phyloP scores from a whole-genome alignment of 2,329 filamentous ascomycete species.

The Clonostachys sp. region DNA sequence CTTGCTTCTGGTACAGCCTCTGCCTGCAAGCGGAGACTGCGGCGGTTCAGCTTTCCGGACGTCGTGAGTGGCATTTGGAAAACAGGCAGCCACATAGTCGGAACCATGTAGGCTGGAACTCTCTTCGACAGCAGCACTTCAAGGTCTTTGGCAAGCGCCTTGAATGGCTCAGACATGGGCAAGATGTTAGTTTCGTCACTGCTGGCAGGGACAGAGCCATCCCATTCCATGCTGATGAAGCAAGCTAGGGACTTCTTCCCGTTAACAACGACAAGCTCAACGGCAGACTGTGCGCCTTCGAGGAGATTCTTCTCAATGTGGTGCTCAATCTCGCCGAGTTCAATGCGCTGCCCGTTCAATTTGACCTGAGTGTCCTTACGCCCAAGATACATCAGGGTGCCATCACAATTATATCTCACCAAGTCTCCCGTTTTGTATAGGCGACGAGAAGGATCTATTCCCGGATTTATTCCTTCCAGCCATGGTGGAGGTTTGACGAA shows the following conservation, averaged over 20 bases:
- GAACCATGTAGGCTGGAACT: conserved; percentile 7
- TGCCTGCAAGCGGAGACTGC: conserved; percentile 2
- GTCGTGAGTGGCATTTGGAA: not conserved
- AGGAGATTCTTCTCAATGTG: not conserved
- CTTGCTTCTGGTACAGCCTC: not conserved
- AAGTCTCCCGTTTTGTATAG: conserved; percentile 27
- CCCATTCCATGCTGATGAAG: not conserved
- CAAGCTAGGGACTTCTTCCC: not conserved
- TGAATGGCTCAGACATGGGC: not conserved
- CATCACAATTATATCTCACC: not conserved
- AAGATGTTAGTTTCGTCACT: not conserved
- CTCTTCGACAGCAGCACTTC: not conserved
- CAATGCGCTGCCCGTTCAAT: conserved; percentile 45
- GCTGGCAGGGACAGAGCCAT: conserved; percentile 6
- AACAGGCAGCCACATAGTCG: conserved; percentile 3
- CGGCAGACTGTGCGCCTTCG: not conserved
- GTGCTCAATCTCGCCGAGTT: conserved; percentile 19
- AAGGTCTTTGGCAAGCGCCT: not conserved
- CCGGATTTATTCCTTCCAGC: conserved; percentile 7
- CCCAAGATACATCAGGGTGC: not conserved
- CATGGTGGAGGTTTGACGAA: conserved; percentile 29
- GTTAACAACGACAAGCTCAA: conserved; percentile 2
- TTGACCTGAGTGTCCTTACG: conserved; percentile 34
- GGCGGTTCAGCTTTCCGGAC: conserved; percentile 6
- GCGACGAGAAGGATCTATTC: not conserved